A percentile compares a stretch with the other conserved stretches of the same genome.
These are phyloP conservation scores for Boletus pseudo-olivaceus DNA, from an alignment of 768 basidiomycete species.

Conservation along the genomic window DNA sequence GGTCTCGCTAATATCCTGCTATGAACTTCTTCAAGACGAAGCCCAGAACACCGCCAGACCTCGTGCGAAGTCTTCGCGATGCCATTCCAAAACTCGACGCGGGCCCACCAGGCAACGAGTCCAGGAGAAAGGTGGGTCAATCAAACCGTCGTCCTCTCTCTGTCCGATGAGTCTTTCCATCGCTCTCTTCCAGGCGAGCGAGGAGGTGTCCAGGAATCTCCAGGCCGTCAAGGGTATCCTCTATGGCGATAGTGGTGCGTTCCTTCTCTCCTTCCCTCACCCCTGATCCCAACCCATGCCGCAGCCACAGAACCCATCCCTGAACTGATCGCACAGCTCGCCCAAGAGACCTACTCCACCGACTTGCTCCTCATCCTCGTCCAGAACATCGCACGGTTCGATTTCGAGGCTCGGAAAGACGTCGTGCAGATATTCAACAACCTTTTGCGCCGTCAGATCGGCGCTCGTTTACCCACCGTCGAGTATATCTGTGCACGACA, in stretches of 20 bases:
- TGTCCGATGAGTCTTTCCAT: conserved; percentile 1
- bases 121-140: conserved; percentile 68
- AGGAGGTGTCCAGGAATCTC: conserved; percentile 86
- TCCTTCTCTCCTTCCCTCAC: conserved; percentile 7
- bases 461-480: conserved; percentile 91
- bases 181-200: conserved; percentile 59
- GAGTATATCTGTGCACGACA: conserved; percentile 83
- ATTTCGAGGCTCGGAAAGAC: conserved; percentile 91
- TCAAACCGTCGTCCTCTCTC: not conserved
- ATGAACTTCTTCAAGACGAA: conserved; percentile 99
- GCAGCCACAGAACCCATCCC: conserved; percentile 66
- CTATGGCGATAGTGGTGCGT: conserved; percentile 82
- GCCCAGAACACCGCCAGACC: conserved; percentile 80
- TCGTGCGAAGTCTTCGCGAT: conserved; percentile 79
- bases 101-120: conserved; percentile 70
- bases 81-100: conserved; percentile 73
- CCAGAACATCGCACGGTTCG: conserved; percentile 77
- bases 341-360: conserved; percentile 92
- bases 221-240: conserved; percentile 88
- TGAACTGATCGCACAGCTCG: conserved; percentile 89
- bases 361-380: conserved; percentile 83
- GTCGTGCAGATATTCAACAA: conserved; percentile 88
- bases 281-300: conserved; percentile 4
- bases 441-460: conserved; percentile 86
- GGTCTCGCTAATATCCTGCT: not conserved